These are phyloP conservation scores for Tetrahymena borealis DNA, from an alignment of 73 alveolate genomes.

Conservation along the genomic window DNA sequence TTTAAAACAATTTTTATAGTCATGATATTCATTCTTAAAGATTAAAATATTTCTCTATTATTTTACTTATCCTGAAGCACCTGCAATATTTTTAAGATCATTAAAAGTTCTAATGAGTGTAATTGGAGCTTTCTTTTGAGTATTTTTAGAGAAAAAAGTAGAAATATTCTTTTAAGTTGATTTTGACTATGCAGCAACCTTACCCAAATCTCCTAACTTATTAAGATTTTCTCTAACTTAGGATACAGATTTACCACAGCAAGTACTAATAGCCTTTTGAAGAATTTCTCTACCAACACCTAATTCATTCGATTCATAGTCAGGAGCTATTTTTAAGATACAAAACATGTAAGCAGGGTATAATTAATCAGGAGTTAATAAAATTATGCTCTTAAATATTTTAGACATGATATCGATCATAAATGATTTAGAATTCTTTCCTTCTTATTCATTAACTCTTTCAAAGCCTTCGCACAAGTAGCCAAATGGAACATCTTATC, in stretches of 20 bases:
- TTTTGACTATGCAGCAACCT: constrained; percentile 84
- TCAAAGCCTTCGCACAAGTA: neutral
- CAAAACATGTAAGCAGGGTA: constrained; percentile 67
- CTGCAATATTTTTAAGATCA: constrained; percentile 43
- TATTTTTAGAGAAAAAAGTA: constrained; percentile 62
- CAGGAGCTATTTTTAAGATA: constrained; percentile 92
- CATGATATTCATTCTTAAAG: neutral
- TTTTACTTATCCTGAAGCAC: constrained; percentile 33
- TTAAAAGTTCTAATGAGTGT: constrained; percentile 25
- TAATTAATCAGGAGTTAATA: neutral
- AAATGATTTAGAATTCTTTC: neutral
- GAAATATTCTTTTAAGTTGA: constrained; percentile 71
- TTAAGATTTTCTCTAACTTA: constrained; percentile 74
- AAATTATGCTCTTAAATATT: neutral
- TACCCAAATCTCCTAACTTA: constrained; percentile 92
- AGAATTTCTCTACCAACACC: constrained; percentile 93
- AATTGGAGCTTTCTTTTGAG: constrained; percentile 43
- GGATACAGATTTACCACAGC: constrained; percentile 78
- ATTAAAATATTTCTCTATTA: neutral
- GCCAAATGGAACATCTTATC: neutral
- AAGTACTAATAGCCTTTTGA: constrained; percentile 81
- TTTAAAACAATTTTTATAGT: constrained; percentile 47
- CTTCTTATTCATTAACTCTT: neutral
- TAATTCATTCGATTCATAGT: constrained; percentile 86
- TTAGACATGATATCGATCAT: neutral